phyloP scores from a whole-genome alignment of 768 basidiomycete species.

The Podaxis sp. region DNA sequence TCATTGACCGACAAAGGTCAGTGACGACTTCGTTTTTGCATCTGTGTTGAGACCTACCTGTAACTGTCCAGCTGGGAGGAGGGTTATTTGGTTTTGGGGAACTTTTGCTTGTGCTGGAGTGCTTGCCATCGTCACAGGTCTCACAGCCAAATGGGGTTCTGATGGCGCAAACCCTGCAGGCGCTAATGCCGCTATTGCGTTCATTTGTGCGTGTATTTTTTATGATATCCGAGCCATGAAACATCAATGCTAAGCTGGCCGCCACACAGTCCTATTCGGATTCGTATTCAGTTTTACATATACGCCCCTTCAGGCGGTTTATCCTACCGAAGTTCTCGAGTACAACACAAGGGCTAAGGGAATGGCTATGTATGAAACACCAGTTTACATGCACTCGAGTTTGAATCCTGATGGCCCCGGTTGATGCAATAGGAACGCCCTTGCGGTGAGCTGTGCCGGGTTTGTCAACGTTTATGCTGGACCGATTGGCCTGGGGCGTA shows the following conservation, averaged over 20 bases:
- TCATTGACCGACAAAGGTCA: constrained; percentile 39
- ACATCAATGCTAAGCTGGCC: constrained; percentile 18
- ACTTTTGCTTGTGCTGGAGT: constrained; percentile 37
- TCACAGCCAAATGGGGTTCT: constrained; percentile 41
- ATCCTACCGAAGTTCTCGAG: constrained; percentile 54
- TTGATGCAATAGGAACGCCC: constrained; percentile 32
- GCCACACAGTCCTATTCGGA: constrained; percentile 48
- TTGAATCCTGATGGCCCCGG: background rate
- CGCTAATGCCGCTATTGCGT: constrained; percentile 45
- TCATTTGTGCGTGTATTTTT: constrained; percentile 36
- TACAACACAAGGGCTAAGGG: constrained; percentile 63
- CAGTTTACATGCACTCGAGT: background rate
- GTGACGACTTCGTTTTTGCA: background rate
- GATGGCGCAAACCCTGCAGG: constrained; percentile 35
- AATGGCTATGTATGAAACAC: constrained; percentile 47
- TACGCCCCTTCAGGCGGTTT: constrained; percentile 58
- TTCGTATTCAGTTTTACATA: constrained; percentile 55
- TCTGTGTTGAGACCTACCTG: background rate
- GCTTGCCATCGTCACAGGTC: constrained; percentile 42
- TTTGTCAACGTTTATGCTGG: constrained; percentile 54
- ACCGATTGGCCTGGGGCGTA: constrained; percentile 35
- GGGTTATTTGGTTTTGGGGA: constrained; percentile 50
- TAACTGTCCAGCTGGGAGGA: constrained; percentile 34
- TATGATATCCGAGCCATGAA: background rate
- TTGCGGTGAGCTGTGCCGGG: constrained; percentile 42